Evolutionary conservation across 257 asterid species (phyloP), one percentile per base, ranked within the genome.

Genomic region (Misopates orontium): DNA sequence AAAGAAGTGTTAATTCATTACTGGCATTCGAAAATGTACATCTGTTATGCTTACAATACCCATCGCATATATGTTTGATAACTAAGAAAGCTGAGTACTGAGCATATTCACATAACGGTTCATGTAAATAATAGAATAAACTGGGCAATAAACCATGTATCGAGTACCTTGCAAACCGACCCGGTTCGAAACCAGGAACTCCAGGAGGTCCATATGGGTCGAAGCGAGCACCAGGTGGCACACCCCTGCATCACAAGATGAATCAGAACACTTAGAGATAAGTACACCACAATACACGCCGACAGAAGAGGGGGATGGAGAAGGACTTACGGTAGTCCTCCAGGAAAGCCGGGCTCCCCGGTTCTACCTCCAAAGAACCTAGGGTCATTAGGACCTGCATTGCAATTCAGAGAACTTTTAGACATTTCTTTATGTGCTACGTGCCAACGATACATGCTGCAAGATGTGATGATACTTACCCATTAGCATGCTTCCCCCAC

Each of bases 161-260:
- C 2, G 49, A 31, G 22, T 42, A 91, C 98, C 98, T 81, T 65
- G 31, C 75, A 80, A 87, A 92, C 56, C 88, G 91, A 31, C 73
- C 78, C 2, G 98, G 95, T 71, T 93, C 97, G 62, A 89, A 93
- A 25, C 94, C 98, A 0, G 97, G 96, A 21, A 93, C 82, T 22
- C 73, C 85, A 0, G 97, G 96, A 31, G 98, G 98, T 18, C 97
- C 98, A 74, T 60, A 82, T 8, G 97, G 98, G 75, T 92, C 98
- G 68, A 92, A 92, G 32, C 89, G 95, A 18, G 92, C 96, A 44
- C 98, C 97, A 47, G 97, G 97, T 1, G 97, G 98, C 39, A 82
- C 77, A 71, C 82, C 86, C 75, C 96, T 87, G 83, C 60, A 69
- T 13, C 45, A 40, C 22, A 44, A 62, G 14, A 62, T 18, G 45